Percentiles rank a stretch among this genome's conserved stretches.
phyloP scores from a whole-genome alignment of 257 asterid genomes.

The Solanum habrochaites region DNA sequence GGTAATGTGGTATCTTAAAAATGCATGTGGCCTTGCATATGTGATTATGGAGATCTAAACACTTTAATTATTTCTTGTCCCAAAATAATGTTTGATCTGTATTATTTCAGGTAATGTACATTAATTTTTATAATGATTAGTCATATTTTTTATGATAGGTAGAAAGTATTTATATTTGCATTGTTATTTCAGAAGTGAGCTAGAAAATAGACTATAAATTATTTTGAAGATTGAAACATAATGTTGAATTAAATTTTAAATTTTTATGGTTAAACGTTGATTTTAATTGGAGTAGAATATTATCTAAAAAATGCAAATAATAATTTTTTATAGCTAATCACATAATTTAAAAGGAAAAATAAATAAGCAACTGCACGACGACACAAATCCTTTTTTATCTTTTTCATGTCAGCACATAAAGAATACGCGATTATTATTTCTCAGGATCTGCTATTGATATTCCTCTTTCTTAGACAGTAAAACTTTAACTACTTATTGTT shows the following conservation, averaged over 20 bases:
- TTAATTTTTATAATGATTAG: background rate
- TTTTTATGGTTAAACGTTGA: too few relatives aligned
- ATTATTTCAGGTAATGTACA: background rate
- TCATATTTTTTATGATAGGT: background rate
- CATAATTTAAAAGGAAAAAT: too few relatives aligned
- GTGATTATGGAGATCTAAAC: background rate
- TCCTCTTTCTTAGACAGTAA: too few relatives aligned
- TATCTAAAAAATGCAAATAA: too few relatives aligned
- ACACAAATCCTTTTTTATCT: background rate
- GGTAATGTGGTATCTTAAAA: background rate
- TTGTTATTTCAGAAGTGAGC: background rate
- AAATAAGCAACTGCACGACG: too few relatives aligned
- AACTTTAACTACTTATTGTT: background rate
- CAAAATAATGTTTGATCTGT: background rate
- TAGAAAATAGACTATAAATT: background rate
- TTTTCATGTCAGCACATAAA: background rate
- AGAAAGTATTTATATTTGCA: too few relatives aligned
- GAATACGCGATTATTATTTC: background rate
- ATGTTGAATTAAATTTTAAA: too few relatives aligned
- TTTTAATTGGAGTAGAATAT: too few relatives aligned
- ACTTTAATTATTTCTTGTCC: background rate
- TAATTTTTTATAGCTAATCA: too few relatives aligned
- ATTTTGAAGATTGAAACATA: background rate
- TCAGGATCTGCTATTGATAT: too few relatives aligned
- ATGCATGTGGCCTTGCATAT: background rate